A percentile compares a stretch with the other conserved stretches of the same genome.
Conservation (phyloP, 257 asterid genomes). For the Ajuga chamaepitys region DNA sequence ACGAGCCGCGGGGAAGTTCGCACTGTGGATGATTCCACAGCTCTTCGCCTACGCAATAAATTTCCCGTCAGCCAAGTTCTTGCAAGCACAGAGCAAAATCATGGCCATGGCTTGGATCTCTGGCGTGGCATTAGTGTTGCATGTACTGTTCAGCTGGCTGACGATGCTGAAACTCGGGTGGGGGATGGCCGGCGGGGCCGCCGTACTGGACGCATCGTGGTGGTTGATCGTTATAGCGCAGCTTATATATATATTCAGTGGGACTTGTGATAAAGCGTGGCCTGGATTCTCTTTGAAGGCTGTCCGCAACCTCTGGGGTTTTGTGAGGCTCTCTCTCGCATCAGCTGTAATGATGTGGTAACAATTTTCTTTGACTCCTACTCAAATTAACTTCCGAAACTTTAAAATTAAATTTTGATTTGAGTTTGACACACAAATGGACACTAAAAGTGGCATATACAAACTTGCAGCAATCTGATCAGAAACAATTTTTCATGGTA, state of each 20-base stretch:
- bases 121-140: constrained; percentile 24
- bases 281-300: constrained; percentile 44
- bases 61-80: constrained; percentile 41
- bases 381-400: no score
- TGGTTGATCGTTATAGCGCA: constrained; percentile 54
- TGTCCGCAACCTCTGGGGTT: constrained; percentile 36
- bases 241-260: constrained; percentile 33
- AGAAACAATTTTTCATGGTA: no score
- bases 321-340: constrained; percentile 39
- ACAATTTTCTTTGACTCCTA: no score
- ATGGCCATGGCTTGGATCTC: constrained; percentile 40
- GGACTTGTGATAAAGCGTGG: constrained; percentile 51
- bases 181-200: constrained; percentile 19
- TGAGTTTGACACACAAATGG: no score
- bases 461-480: no score
- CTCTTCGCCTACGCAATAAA: constrained; percentile 43
- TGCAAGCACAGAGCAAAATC: constrained; percentile 11
- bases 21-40: constrained; percentile 61
- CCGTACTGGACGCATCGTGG: constrained; percentile 43
- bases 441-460: no score
- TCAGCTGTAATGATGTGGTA: constrained; percentile 60
- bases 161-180: constrained; percentile 30
- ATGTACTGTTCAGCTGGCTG: constrained; percentile 43
- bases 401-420: no score
- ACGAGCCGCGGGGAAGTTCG: constrained; percentile 26